phyloP scores from a whole-genome alignment of 164 flowering plant genomes.

The Paratinospora sagittata region DNA sequence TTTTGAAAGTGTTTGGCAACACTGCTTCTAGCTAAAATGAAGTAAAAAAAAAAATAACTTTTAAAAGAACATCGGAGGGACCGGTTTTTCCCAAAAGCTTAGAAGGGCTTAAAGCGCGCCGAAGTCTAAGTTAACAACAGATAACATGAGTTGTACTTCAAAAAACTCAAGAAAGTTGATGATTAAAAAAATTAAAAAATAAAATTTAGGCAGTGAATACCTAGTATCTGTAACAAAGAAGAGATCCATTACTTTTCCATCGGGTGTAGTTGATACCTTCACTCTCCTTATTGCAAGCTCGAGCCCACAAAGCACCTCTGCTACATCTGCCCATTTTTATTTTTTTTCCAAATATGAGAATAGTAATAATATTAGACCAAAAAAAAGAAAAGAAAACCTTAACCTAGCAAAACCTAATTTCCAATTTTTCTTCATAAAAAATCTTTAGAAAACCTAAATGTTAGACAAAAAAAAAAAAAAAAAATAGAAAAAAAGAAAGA shows the following conservation, averaged over 20 bases:
- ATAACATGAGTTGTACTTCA: background rate
- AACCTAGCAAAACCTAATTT: background rate
- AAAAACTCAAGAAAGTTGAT: background rate
- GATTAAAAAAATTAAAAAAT: background rate
- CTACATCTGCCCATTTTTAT: constrained; percentile 53
- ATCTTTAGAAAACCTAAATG: too few relatives aligned
- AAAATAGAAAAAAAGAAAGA: too few relatives aligned
- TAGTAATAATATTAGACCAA: background rate
- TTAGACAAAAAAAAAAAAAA: too few relatives aligned
- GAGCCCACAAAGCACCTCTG: constrained; percentile 57
- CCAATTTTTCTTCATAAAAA: too few relatives aligned
- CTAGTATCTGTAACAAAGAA: constrained; percentile 66
- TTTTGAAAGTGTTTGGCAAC: too few relatives aligned
- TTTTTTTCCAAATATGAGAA: background rate
- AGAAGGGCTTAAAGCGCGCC: too few relatives aligned
- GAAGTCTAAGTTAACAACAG: background rate
- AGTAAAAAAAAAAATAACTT: too few relatives aligned
- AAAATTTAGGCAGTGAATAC: constrained; percentile 5
- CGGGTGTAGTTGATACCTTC: constrained; percentile 72
- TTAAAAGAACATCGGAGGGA: too few relatives aligned
- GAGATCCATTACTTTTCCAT: constrained; percentile 66
- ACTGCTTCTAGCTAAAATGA: too few relatives aligned
- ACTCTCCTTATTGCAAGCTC: constrained; percentile 65
- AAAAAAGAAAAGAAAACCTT: background rate
- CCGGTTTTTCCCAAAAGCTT: too few relatives aligned